Percentiles rank a stretch among this genome's conserved stretches.
phyloP scores from a whole-genome alignment of 176 grass and related monocot species.

The Eremochloa ophiuroides region DNA sequence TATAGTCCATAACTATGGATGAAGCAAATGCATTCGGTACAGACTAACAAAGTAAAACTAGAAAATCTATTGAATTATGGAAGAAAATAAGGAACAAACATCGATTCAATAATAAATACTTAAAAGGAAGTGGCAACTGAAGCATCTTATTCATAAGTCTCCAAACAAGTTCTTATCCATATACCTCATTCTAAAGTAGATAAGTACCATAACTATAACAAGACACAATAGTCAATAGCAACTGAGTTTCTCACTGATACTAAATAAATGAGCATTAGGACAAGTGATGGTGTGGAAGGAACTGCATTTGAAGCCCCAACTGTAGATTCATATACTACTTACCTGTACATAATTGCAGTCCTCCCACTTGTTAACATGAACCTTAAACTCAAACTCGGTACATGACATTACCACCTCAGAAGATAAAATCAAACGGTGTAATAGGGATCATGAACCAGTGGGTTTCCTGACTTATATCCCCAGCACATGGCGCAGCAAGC shows the following conservation, averaged over 20 bases:
- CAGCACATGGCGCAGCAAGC: neutral
- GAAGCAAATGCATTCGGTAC: neutral
- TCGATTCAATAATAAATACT: neutral
- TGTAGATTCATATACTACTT: neutral
- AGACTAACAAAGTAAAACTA: neutral
- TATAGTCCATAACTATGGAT: neutral
- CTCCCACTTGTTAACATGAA: neutral
- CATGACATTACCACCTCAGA: neutral
- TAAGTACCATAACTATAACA: neutral
- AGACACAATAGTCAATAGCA: neutral
- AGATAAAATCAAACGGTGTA: neutral
- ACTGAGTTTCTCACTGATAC: neutral
- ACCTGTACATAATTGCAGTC: neutral
- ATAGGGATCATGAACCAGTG: neutral
- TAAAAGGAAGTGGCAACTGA: neutral
- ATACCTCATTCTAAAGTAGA: constrained; percentile 1
- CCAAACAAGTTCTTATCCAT: neutral
- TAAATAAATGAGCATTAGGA: neutral
- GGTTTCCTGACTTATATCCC: neutral
- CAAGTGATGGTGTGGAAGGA: neutral
- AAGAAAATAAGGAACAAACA: neutral
- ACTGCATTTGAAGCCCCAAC: neutral
- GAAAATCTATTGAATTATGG: neutral
- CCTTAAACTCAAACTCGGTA: neutral
- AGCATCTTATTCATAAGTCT: neutral